These are phyloP conservation scores for Trapa bicornis DNA, from an alignment of 345 rosid genomes.

Conservation along the genomic window DNA sequence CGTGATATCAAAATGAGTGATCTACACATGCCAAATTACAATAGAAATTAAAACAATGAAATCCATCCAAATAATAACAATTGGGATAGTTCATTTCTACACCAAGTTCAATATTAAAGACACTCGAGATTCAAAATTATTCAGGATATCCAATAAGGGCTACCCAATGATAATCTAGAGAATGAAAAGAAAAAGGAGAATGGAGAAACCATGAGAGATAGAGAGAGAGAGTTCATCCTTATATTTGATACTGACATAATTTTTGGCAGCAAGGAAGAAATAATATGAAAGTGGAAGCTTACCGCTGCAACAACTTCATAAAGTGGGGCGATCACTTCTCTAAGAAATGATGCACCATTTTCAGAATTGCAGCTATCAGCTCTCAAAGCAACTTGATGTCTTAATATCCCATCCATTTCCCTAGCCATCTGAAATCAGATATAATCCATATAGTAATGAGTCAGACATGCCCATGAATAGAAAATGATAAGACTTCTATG, in stretches of 20 bases:
- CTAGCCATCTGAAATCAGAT: conserved; percentile 58
- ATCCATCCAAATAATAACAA: neutral
- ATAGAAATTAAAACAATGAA: neutral
- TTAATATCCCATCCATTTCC: conserved; percentile 81
- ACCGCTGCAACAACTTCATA: conserved; percentile 84
- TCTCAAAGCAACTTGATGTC: conserved; percentile 55
- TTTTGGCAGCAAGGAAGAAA: neutral
- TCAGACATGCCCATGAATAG: neutral
- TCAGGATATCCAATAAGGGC: neutral
- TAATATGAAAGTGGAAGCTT: conserved; percentile 16
- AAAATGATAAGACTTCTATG: neutral
- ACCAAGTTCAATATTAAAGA: neutral
- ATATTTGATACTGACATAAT: neutral
- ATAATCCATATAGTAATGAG: neutral
- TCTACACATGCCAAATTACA: neutral
- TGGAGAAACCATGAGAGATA: neutral
- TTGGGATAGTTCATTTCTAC: neutral
- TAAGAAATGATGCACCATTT: conserved; percentile 62
- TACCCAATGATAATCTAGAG: neutral
- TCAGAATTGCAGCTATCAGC: conserved; percentile 71
- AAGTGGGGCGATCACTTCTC: conserved; percentile 66
- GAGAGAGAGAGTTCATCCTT: neutral
- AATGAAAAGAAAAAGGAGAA: neutral
- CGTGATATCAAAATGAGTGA: neutral
- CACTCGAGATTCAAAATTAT: too few relatives aligned